Conservation (phyloP, 75 land plant genomes). For the Selaginella moellendorffii region DNA sequence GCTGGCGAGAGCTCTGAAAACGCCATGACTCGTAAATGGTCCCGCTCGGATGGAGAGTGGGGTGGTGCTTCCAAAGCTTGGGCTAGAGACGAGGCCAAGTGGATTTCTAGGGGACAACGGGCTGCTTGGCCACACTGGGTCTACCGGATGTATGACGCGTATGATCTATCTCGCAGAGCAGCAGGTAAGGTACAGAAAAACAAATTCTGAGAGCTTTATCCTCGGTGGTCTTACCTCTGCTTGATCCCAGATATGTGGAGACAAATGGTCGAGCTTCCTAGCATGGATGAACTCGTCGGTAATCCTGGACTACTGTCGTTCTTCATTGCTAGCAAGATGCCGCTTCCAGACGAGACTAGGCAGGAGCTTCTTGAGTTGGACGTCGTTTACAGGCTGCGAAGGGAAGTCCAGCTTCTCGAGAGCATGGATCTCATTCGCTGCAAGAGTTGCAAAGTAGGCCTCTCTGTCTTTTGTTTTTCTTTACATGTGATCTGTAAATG, state of each 20-base stretch:
- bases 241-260: constrained; percentile 75
- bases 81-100: constrained; percentile 26
- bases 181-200: constrained; percentile 48
- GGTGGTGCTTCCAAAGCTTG: constrained; percentile 33
- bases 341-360: constrained; percentile 60
- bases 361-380: constrained; percentile 92
- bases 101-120: constrained; percentile 28
- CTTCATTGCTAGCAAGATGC: constrained; percentile 82
- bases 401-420: constrained; percentile 80
- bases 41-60: constrained; percentile 25
- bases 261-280: constrained; percentile 57
- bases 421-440: constrained; percentile 56
- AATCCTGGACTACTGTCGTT: constrained; percentile 73
- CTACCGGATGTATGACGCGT: constrained; percentile 81
- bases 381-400: constrained; percentile 57
- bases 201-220: neutral
- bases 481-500: too few relatives aligned
- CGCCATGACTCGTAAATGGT: too few relatives aligned
- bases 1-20: too few relatives aligned
- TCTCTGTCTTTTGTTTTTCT: neutral
- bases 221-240: neutral
- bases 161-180: constrained; percentile 60
- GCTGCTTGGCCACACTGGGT: constrained; percentile 92
- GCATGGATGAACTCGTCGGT: constrained; percentile 46
- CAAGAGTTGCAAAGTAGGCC: constrained; percentile 57